phyloP scores from a whole-genome alignment of 257 asterid genomes.

The Solanum virginianum region DNA sequence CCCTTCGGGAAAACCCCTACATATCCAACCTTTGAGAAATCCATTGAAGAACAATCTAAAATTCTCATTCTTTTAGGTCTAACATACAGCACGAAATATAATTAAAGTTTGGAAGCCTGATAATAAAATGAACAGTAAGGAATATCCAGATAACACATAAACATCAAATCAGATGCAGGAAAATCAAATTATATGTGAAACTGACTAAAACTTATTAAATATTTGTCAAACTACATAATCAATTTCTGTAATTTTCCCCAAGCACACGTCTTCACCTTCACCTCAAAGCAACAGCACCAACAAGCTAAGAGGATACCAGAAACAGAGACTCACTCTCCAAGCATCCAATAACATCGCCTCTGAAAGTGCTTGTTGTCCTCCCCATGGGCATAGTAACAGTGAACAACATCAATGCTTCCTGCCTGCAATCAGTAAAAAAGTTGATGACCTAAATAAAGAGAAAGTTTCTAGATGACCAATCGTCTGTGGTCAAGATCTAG shows the following conservation, averaged over 20 bases:
- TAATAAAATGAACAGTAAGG: background rate
- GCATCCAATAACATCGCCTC: constrained; percentile 24
- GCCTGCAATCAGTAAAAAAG: background rate
- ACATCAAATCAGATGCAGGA: background rate
- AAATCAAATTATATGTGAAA: background rate
- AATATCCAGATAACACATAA: background rate
- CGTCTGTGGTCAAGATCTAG: background rate
- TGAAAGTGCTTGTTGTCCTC: constrained; percentile 18
- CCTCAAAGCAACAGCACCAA: background rate
- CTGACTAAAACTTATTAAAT: background rate
- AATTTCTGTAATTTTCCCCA: background rate
- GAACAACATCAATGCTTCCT: constrained; percentile 15
- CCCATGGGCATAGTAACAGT: constrained; percentile 24
- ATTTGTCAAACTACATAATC: background rate
- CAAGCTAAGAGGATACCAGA: background rate
- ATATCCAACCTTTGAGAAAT: background rate
- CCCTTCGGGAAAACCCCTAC: background rate
- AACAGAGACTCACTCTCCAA: constrained; percentile 9
- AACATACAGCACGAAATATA: background rate
- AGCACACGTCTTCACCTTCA: background rate
- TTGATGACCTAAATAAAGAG: background rate
- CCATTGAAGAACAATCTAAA: background rate
- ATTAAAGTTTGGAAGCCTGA: background rate
- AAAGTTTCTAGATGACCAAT: background rate
- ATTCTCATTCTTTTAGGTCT: background rate